Conservation (phyloP, 2,329 filamentous ascomycete species). For the Colletotrichum musicola region DNA sequence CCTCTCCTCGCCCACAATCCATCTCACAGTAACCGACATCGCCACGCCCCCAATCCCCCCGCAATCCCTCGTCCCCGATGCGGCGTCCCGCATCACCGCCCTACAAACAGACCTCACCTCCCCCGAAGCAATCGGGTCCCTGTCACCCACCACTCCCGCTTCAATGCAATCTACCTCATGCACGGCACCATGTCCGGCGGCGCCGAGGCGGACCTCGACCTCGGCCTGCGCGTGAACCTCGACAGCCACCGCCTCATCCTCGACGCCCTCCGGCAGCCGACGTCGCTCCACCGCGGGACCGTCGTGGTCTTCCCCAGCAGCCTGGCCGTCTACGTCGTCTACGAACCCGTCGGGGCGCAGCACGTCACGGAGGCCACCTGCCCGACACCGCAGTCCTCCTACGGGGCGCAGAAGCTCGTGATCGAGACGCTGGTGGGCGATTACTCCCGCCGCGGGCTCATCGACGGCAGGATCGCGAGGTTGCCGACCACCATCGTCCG, state of each 20-base stretch:
- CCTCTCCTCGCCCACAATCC: constrained; percentile 49
- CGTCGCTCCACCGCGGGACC: constrained; percentile 56
- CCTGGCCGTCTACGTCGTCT: constrained; percentile 73
- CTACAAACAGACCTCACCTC: constrained; percentile 51
- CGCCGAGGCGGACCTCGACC: constrained; percentile 69
- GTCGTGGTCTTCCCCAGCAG: constrained; percentile 70
- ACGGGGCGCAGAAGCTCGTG: constrained; percentile 73
- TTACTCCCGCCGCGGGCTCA: constrained; percentile 61
- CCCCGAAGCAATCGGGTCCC: constrained; percentile 43
- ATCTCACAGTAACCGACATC: constrained; percentile 69
- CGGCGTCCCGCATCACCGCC: constrained; percentile 40
- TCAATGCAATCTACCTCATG: constrained; percentile 67
- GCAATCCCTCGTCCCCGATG: constrained; percentile 46
- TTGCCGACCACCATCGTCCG: constrained; percentile 72
- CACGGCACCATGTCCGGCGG: constrained; percentile 75
- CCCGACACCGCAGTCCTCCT: constrained; percentile 68
- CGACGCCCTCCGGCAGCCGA: constrained; percentile 58
- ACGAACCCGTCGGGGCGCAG: constrained; percentile 56
- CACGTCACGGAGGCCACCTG: constrained; percentile 56
- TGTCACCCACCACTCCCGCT: constrained; percentile 45
- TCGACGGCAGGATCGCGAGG: constrained; percentile 68
- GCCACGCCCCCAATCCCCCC: constrained; percentile 62
- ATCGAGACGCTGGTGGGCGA: constrained; percentile 70
- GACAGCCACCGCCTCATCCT: constrained; percentile 67
- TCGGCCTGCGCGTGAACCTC: constrained; percentile 68